A percentile compares a stretch with the other conserved stretches of the same genome.
Evolutionary conservation across 1,284 basidiomycete genomes (phyloP).

Genomic region (Heterobasidion occidentale): DNA sequence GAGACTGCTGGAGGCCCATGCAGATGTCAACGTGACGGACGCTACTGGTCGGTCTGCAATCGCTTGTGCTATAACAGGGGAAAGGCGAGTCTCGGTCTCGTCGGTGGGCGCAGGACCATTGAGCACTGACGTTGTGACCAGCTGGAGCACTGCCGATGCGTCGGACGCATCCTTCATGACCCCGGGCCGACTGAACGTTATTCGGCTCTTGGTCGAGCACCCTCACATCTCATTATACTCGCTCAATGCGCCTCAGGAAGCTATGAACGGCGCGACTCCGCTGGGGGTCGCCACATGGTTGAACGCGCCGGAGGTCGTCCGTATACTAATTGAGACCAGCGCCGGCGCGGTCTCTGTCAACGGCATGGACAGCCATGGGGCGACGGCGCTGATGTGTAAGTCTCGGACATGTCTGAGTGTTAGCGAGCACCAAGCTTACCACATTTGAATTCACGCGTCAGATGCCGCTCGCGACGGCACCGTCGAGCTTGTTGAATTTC

Average conservation of each 20-base stretch:
- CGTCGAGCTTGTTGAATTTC: constrained; percentile 47
- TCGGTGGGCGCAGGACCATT: constrained; percentile 1
- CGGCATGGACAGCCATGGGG: constrained; percentile 61
- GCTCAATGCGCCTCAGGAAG: constrained; percentile 57
- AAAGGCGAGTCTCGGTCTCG: constrained; percentile 35
- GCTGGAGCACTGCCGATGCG: constrained; percentile 61
- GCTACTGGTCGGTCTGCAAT: constrained; percentile 50
- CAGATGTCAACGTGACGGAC: constrained; percentile 60
- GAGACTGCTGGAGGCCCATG: constrained; percentile 47
- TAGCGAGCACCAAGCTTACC: not conserved
- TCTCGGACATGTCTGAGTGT: constrained; percentile 10
- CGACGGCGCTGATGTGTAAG: constrained; percentile 76
- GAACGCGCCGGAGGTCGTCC: constrained; percentile 48
- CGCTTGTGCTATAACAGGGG: constrained; percentile 61
- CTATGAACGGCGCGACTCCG: constrained; percentile 64
- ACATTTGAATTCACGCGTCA: constrained; percentile 19
- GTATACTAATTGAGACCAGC: constrained; percentile 50
- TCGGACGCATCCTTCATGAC: constrained; percentile 58
- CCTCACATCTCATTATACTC: constrained; percentile 54
- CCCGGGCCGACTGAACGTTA: constrained; percentile 41
- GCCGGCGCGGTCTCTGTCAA: constrained; percentile 57
- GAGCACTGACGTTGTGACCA: constrained; percentile 21
- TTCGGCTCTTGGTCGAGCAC: constrained; percentile 44
- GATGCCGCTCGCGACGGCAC: constrained; percentile 69
- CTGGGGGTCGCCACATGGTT: constrained; percentile 71